Percentiles rank a stretch among this genome's conserved stretches.
Conservation (phyloP, 2,329 filamentous ascomycete genomes). For the Zymoseptoria ardabiliae region DNA sequence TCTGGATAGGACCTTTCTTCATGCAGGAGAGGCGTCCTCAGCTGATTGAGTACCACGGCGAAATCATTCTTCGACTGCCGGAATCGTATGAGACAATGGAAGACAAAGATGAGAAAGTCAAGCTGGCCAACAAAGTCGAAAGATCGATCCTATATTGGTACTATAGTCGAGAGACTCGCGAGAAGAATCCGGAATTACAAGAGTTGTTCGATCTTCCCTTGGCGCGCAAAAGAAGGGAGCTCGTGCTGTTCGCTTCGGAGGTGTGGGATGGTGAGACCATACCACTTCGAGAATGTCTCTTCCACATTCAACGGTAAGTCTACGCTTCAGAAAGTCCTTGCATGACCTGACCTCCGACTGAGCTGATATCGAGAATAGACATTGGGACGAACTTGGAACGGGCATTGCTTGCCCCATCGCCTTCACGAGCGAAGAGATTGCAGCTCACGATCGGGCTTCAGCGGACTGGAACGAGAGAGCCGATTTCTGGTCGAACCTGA, state of each 20-base stretch:
- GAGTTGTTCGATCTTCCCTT: constrained; percentile 22
- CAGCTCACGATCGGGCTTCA: constrained; percentile 19
- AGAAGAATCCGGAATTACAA: constrained; percentile 23
- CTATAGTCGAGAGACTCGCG: constrained; percentile 27
- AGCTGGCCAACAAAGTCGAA: constrained; percentile 22
- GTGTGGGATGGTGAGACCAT: constrained; percentile 30
- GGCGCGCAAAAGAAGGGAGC: constrained; percentile 22
- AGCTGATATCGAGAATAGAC: constrained; percentile 12
- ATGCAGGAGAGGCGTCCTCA: constrained; percentile 23
- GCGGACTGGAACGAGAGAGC: constrained; percentile 27
- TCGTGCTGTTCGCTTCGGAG: constrained; percentile 26
- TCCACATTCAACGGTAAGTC: constrained; percentile 27
- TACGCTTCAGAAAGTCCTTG: background rate
- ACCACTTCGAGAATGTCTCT: constrained; percentile 28
- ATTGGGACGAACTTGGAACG: constrained; percentile 28
- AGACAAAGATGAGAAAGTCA: constrained; percentile 24
- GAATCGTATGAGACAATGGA: constrained; percentile 19
- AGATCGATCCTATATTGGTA: constrained; percentile 23
- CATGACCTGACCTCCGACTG: constrained; percentile 7
- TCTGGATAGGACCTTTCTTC: constrained; percentile 25
- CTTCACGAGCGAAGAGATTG: constrained; percentile 18
- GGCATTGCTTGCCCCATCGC: constrained; percentile 25
- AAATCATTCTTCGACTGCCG: constrained; percentile 24
- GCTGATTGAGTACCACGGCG: constrained; percentile 26
- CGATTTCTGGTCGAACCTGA: constrained; percentile 33